phyloP scores from a whole-genome alignment of 768 basidiomycete genomes.

The Leccinum obscurum region DNA sequence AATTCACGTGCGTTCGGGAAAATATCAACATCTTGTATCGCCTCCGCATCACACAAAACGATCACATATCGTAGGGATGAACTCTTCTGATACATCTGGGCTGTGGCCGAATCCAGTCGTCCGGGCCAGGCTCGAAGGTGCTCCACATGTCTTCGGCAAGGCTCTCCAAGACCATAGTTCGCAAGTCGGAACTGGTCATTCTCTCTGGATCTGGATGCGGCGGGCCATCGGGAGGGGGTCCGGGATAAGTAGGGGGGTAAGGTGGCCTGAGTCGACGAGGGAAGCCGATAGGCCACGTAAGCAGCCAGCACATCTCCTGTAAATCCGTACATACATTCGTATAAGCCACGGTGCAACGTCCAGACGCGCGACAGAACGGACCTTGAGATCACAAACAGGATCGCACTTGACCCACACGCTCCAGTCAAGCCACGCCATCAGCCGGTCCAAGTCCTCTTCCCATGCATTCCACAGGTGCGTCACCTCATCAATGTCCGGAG shows the following conservation, averaged over 20 bases:
- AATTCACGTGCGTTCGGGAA: background rate
- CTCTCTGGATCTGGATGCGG: background rate
- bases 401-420: slow-evolving; percentile 48
- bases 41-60: background rate
- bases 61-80: slow-evolving; percentile 6
- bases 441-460: slow-evolving; percentile 32
- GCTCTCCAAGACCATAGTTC: background rate
- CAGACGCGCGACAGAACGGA: slow-evolving; percentile 22
- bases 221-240: background rate
- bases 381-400: slow-evolving; percentile 47
- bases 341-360: background rate
- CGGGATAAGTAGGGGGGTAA: background rate
- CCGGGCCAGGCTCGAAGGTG: background rate
- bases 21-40: background rate
- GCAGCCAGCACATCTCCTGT: slow-evolving; percentile 30
- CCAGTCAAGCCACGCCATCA: slow-evolving; percentile 58
- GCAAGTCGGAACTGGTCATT: background rate
- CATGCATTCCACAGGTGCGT: slow-evolving; percentile 30
- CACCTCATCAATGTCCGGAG: slow-evolving; percentile 2
- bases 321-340: background rate
- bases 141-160: background rate
- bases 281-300: slow-evolving; percentile 25
- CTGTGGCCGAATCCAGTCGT: slow-evolving; percentile 25
- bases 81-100: slow-evolving; percentile 21
- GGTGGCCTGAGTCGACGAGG: background rate